These are phyloP conservation scores for Posidonia australis DNA, from an alignment of 106 monocot species.

Conservation along the genomic window DNA sequence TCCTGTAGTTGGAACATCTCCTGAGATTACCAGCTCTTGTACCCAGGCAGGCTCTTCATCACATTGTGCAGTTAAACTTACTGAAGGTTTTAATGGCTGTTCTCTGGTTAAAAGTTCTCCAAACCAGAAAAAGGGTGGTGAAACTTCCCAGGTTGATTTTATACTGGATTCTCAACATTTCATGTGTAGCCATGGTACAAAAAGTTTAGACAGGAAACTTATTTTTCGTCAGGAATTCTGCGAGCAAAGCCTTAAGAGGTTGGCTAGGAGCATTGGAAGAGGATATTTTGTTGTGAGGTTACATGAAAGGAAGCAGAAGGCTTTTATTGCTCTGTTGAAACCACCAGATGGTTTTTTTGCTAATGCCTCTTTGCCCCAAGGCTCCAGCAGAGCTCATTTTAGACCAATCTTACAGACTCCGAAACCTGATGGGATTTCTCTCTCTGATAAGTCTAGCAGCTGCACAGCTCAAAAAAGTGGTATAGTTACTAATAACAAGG, in stretches of 20 bases:
- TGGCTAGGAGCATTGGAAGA: constrained; percentile 18
- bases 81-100: neutral
- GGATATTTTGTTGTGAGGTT: neutral
- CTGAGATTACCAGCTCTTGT: constrained; percentile 1
- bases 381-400: neutral
- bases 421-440: neutral
- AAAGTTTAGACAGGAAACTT: constrained; percentile 7
- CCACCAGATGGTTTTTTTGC: neutral
- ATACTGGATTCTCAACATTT: constrained; percentile 4
- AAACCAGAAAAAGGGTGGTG: neutral
- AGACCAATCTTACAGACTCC: neutral
- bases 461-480: neutral
- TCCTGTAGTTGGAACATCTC: neutral
- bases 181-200: neutral
- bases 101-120: constrained; percentile 1
- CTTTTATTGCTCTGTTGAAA: neutral
- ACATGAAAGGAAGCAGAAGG: constrained; percentile 4
- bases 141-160: neutral
- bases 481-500: neutral
- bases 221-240: neutral
- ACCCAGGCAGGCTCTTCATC: neutral
- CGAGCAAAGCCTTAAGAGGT: constrained; percentile 14
- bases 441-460: neutral
- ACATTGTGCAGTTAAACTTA: neutral
- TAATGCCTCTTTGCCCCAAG: neutral